Evolutionary conservation across 2,329 filamentous ascomycete genomes (phyloP).

Genomic region (Fusarium illudens): DNA sequence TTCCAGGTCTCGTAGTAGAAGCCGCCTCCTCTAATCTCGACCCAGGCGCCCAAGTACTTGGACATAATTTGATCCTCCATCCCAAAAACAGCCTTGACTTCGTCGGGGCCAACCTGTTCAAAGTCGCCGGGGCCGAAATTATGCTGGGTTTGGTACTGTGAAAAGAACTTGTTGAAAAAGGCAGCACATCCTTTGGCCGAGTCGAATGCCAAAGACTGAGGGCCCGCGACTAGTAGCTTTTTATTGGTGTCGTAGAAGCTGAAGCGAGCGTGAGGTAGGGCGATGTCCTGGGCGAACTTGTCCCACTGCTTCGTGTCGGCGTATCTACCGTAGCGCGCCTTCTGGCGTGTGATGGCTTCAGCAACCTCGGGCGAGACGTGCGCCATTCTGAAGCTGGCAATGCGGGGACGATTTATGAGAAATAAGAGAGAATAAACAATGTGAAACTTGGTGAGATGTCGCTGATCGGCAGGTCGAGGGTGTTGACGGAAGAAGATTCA

Average conservation of each 20-base stretch:
- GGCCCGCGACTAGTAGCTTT: not conserved
- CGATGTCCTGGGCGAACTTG: slow-evolving; percentile 33
- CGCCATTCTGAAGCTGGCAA: slow-evolving; percentile 12
- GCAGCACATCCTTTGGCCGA: slow-evolving; percentile 13
- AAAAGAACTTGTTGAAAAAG: slow-evolving; percentile 35
- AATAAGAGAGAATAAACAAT: not conserved
- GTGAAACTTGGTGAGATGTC: not conserved
- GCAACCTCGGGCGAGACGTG: slow-evolving; percentile 35
- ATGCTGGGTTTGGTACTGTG: slow-evolving; percentile 35
- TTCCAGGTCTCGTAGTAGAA: slow-evolving; percentile 39
- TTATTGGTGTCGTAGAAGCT: slow-evolving; percentile 26
- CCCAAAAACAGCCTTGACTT: slow-evolving; percentile 39
- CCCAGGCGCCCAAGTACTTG: slow-evolving; percentile 25
- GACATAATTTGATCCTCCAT: slow-evolving; percentile 34
- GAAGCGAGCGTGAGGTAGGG: slow-evolving; percentile 34
- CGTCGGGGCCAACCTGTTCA: slow-evolving; percentile 35
- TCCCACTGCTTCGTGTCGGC: slow-evolving; percentile 41
- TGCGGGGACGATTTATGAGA: not conserved
- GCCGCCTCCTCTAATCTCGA: slow-evolving; percentile 35
- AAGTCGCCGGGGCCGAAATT: slow-evolving; percentile 38
- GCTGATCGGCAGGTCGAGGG: not conserved
- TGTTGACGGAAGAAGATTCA: not conserved
- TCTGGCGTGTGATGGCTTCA: slow-evolving; percentile 40
- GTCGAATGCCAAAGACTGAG: not conserved
- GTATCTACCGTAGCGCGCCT: slow-evolving; percentile 40